Evolutionary conservation across 352 stramenopile species (phyloP).

Genomic region (Globisporangium nunn): DNA sequence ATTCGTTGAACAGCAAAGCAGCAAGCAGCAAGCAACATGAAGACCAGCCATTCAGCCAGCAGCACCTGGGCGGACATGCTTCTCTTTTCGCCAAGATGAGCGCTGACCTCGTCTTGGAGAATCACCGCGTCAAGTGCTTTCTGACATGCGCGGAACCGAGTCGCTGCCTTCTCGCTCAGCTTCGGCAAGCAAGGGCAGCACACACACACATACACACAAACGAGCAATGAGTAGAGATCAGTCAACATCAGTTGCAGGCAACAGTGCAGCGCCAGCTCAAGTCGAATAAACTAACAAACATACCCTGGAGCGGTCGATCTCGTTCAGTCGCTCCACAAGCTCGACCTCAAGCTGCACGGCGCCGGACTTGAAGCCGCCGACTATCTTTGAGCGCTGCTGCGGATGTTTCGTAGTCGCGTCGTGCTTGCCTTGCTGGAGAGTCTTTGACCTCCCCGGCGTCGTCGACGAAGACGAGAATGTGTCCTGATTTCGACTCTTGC

Average conservation of each 20-base stretch:
- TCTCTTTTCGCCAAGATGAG: neutral
- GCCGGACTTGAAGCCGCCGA: conserved; percentile 39
- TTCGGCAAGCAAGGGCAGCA: conserved; percentile 5
- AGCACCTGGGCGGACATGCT: neutral
- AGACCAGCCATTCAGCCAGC: neutral
- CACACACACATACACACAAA: neutral
- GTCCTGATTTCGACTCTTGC: conserved; percentile 6
- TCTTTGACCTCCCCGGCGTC: neutral
- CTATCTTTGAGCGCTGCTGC: neutral
- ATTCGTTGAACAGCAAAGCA: neutral
- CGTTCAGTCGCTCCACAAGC: conserved; percentile 50
- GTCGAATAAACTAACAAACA: conserved; percentile 17
- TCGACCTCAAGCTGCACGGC: conserved; percentile 57
- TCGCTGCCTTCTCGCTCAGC: conserved; percentile 48
- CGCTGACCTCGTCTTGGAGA: conserved; percentile 44
- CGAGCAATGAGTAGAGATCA: neutral
- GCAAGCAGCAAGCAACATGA: neutral
- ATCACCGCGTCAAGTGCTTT: conserved; percentile 44
- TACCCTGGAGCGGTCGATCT: conserved; percentile 62
- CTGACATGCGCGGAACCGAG: conserved; percentile 44
- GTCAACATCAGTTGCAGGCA: neutral
- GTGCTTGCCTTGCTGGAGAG: neutral
- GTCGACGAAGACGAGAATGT: conserved; percentile 5
- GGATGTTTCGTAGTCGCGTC: neutral
- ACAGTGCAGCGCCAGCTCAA: neutral